phyloP scores from a whole-genome alignment of 495 filamentous ascomycete species.

The Apiosordaria backusii region DNA sequence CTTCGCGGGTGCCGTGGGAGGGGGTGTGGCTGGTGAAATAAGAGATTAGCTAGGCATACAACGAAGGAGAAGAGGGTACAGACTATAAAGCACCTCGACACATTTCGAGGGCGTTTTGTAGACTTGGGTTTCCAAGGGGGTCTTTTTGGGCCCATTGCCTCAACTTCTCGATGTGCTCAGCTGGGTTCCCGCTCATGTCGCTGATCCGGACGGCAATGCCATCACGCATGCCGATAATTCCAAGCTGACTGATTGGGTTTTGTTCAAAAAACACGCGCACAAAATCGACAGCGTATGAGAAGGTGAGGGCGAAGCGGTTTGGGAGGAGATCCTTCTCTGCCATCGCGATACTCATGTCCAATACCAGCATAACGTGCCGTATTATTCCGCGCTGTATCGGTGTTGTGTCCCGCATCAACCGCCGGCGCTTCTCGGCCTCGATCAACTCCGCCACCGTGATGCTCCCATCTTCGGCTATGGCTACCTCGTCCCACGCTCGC shows the following conservation, averaged over 20 bases:
- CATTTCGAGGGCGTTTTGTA: slow-evolving; percentile 97
- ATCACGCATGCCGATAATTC: slow-evolving; percentile 85
- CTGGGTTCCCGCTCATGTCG: slow-evolving; percentile 87
- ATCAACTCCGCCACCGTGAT: slow-evolving; percentile 36
- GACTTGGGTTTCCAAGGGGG: slow-evolving; percentile 79
- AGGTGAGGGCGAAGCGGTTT: slow-evolving; percentile 73
- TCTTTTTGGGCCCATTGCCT: slow-evolving; percentile 69
- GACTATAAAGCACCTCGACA: slow-evolving; percentile 81
- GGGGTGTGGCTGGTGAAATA: slow-evolving; percentile 66
- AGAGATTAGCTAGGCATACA: slow-evolving; percentile 7
- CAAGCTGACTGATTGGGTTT: slow-evolving; percentile 96
- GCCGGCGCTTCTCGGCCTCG: slow-evolving; percentile 47
- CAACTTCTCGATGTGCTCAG: slow-evolving; percentile 73
- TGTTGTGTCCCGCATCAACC: slow-evolving; percentile 82
- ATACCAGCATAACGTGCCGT: slow-evolving; percentile 81
- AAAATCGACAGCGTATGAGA: slow-evolving; percentile 83
- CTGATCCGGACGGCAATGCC: slow-evolving; percentile 80
- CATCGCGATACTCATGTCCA: slow-evolving; percentile 96
- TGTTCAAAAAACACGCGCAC: slow-evolving; percentile 96
- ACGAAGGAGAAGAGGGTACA: slow-evolving; percentile 26
- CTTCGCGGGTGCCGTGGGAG: slow-evolving; percentile 86
- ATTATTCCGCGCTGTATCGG: slow-evolving; percentile 96
- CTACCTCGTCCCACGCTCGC: slow-evolving; percentile 46
- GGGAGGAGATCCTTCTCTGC: slow-evolving; percentile 89
- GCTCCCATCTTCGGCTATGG: slow-evolving; percentile 43